Percentiles rank a stretch among this genome's conserved stretches.
Evolutionary conservation across 2,329 filamentous ascomycete genomes (phyloP).

Genomic region (Camillea tinctor): DNA sequence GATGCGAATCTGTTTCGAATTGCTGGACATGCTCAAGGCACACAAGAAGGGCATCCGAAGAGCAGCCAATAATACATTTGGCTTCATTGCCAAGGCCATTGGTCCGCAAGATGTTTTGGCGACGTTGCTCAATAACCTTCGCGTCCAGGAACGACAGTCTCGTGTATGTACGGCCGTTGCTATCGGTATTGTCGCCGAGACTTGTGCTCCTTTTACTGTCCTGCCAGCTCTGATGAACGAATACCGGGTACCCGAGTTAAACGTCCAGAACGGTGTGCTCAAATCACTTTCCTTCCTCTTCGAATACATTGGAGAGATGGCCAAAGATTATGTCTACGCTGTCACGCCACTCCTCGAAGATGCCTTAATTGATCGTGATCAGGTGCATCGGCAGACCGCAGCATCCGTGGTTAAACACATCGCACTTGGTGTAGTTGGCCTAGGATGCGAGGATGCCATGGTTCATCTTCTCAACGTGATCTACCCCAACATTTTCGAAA

Average conservation of each 20-base stretch:
- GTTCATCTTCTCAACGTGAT: conserved; percentile 93
- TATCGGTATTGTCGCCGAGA: conserved; percentile 97
- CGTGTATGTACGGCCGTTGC: conserved; percentile 98
- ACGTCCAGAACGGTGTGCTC: conserved; percentile 97
- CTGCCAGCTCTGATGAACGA: conserved; percentile 99
- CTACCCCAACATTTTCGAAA: conserved; percentile 97
- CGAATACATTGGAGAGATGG: conserved; percentile 99
- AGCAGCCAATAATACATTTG: conserved; percentile 98
- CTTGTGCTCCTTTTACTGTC: conserved; percentile 96
- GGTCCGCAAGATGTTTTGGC: conserved; percentile 96
- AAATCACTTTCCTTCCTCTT: conserved; percentile 97
- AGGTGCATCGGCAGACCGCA: conserved; percentile 95
- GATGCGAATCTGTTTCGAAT: conserved; percentile 99
- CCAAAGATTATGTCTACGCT: conserved; percentile 98
- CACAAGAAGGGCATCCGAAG: conserved; percentile 99
- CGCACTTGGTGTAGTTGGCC: conserved; percentile 91
- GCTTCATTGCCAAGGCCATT: conserved; percentile 99
- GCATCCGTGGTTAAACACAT: conserved; percentile 98
- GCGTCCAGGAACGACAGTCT: conserved; percentile 96
- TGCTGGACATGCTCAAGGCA: conserved; percentile 98
- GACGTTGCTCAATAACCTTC: conserved; percentile 91
- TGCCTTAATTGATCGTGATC: conserved; percentile 94
- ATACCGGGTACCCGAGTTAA: conserved; percentile 95
- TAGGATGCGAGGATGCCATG: conserved; percentile 98
- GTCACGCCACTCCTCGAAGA: conserved; percentile 95